Percentiles rank a stretch among this genome's conserved stretches.
Evolutionary conservation across 768 basidiomycete species (phyloP).

Genomic region (Baorangia bicolor): DNA sequence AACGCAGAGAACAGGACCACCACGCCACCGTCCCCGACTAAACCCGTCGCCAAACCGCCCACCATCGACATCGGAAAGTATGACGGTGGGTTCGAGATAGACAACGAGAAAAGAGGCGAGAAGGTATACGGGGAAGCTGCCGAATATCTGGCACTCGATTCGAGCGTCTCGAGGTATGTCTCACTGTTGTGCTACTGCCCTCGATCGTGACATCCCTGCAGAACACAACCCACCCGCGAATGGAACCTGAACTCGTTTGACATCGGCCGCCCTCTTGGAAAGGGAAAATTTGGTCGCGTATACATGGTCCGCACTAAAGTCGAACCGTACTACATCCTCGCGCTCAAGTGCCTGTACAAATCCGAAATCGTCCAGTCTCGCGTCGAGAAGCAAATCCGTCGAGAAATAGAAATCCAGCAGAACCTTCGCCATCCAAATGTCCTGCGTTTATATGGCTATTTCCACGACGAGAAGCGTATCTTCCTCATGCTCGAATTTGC

Average conservation of each 20-base stretch:
- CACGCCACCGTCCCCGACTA: conserved; percentile 26
- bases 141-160: conserved; percentile 79
- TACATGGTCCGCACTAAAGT: conserved; percentile 96
- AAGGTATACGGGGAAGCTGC: conserved; percentile 76
- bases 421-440: conserved; percentile 95
- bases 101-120: conserved; percentile 79
- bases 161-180: conserved; percentile 65
- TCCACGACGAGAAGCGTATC: conserved; percentile 97
- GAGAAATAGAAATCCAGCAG: conserved; percentile 98
- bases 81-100: conserved; percentile 94
- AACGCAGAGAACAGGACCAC: conserved; percentile 25
- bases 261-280: conserved; percentile 95
- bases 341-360: conserved; percentile 96
- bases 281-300: conserved; percentile 98
- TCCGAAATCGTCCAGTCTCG: conserved; percentile 88
- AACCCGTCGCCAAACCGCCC: conserved; percentile 19
- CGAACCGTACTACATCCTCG: conserved; percentile 89
- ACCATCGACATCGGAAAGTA: conserved; percentile 82
- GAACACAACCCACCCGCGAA: conserved; percentile 72
- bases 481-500: conserved; percentile 99
- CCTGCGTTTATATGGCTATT: conserved; percentile 92
- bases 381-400: conserved; percentile 95
- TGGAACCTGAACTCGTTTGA: conserved; percentile 88
- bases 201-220: conserved; percentile 26
- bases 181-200: not conserved